Evolutionary conservation across 192 early-diverging fungal genomes (phyloP), one percentile per base, ranked within the genome.

Genomic region (Geranomyces variabilis): DNA sequence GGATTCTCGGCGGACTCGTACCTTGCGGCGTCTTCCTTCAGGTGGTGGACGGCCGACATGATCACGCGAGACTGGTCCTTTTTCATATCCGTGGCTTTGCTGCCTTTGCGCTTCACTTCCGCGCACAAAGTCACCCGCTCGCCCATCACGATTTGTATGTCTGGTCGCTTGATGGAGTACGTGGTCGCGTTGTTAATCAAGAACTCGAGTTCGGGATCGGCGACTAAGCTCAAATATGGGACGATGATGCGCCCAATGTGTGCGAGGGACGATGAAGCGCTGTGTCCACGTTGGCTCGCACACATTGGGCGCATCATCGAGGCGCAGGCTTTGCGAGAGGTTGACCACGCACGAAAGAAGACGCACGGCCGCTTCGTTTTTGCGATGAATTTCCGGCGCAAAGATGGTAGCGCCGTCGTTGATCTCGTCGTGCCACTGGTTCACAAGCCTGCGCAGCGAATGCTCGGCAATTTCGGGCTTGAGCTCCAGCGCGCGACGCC

Each of bases 91-190:
- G 51, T 53, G n/a, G 24, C 24, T 9, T 53, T 53, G 51, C n/a
- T 53, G n/a, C 51, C 51, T 53, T 53, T 53, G 19, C 51, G 24
- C 51, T 53, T 53, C n/a, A 53, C 24, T 26, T 53, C 24, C n/a
- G n/a, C 19, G 24, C 51, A 53, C 51, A 53, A 24, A 24, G 51
- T 53, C n/a, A 53, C 24, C 51, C 51, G 24, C 51, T 24, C 51
- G 24, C 51, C 51, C 19, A 24, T 24, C 51, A 53, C 24, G 24
- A 53, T 53, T 26, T 53, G 51, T 26, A 53, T n/a, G 51, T 53
- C 51, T 53, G 51, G 51, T 26, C 51, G 24, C 51, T 53, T 53
- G 51, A 53, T 26, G 24, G 51, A 53, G 24, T 53, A 53, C n/a
- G 51, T 26, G 19, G 51, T 24, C 19, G 24, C 24, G 51, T 53